Base-by-base conservation (phyloP, 2,329 filamentous ascomycete genomes). In the Apiospora aurea region DNA sequence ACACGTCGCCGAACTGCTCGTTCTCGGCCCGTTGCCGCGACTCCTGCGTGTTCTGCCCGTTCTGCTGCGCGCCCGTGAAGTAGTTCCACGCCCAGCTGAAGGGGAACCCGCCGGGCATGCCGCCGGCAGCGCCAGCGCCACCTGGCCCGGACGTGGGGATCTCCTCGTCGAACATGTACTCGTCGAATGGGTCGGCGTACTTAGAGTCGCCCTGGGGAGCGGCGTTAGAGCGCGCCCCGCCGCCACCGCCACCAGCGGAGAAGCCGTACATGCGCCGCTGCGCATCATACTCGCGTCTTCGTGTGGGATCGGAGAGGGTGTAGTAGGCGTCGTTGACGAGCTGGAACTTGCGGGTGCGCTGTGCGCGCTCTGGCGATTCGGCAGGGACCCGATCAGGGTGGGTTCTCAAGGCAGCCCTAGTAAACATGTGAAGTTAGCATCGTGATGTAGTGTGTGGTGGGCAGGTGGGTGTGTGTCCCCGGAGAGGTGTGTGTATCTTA, bases 251-350 rank as follows among this genome's bases (percentile, higher is more conserved):
- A 6, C 46, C 46, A n/a, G 46, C 21, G 10, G 70, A 67, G 70
- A 71, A 73, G n/a, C 85, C 85, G 79, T 89, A 89, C 76, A 90
- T 89, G 69, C 79, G 83, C 49, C 93, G 89, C 72, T 94, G 90
- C 70, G 89, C 86, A 79, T 98, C 96, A 84, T 98, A 98, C 73
- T 97, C 94, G 73, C 90, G 88, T 70, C 96, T 91, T 41, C 96
- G 90, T 0, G 86, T 83, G 11, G 91, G 80, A 80, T 98, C 95
- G 0, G 94, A 97, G 41, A 98, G 91, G 0, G 94, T 95, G 82
- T 94, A 97, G 86, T 97, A 97, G 74, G 95, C 94, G 79, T 97
- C 95, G 84, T 97, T 97, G 78, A 97, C 93, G 75, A 93, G 90
- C 82, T 97, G 95, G 85, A 97, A 97, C 80, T 92, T 92, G 79